Base-by-base conservation (phyloP, 1,284 basidiomycete genomes). In the Marasmius fiardii region DNA sequence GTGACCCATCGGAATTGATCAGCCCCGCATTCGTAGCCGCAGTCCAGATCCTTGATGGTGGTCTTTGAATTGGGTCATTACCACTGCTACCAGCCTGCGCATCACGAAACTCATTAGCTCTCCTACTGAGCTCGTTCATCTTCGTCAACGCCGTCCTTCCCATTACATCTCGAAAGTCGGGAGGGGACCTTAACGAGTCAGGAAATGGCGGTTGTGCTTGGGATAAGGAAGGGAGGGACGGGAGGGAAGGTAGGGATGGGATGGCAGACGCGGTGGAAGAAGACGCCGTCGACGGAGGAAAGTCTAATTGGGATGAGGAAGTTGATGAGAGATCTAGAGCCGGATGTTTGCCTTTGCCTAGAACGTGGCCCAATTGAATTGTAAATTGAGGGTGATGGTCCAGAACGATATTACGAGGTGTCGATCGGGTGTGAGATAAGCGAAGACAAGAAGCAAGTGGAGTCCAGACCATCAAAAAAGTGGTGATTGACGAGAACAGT, bases 121-220 rank as follows among this genome's bases (percentile, higher is more conserved):
- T 76, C 49, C 84, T 73, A 24, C 85, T 85, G 59, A 88, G 80
- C 67, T 90, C 86, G 69, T 83, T 90, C 82, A 92, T 86, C 67
- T 89, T 86, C 61, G 81, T 77, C 60, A 90, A 55, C n/a, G 57
- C 57, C 18, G 57, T 31, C 24, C 54, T 28, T n/a, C 57, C 57
- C 28, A 52, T 51, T 6, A 44, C 31, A 16, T 58, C 57, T 28
- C 52, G 52, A 33, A 24, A 41, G 18, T 37, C 45, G 24, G 53
- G 28, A 26, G 39, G 23, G 20, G 28, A 50, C 12, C 16, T 10
- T 41, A 16, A 14, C 20, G 56, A 41, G 16, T 18, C 16, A 16
- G 11, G 11, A 16, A 20, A 20, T 41, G 16, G 39, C 20, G 16
- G 39, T 41, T 41, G 39, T 14, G 39, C 11, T 20, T 41, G 39